Percentiles rank a stretch among this genome's conserved stretches.
phyloP scores from a whole-genome alignment of 371 early-diverging fungal species.

The Circinella umbellata region DNA sequence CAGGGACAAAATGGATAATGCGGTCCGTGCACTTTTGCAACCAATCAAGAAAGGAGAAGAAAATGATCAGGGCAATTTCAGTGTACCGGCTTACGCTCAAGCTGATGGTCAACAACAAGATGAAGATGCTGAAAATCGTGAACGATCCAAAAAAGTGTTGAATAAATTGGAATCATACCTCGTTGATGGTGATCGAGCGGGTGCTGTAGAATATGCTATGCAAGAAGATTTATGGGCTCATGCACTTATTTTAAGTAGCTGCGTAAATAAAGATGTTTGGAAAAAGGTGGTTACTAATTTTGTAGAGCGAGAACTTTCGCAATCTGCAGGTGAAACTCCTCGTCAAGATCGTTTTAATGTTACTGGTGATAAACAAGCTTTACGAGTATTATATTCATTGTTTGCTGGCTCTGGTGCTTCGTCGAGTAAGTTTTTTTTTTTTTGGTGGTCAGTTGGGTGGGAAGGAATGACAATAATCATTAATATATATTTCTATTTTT shows the following conservation, averaged over 20 bases:
- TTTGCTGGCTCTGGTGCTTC: slow-evolving; percentile 72
- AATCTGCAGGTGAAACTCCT: slow-evolving; percentile 29
- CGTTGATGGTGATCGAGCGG: slow-evolving; percentile 75
- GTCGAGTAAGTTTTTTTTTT: slow-evolving; percentile 42
- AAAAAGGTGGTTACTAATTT: slow-evolving; percentile 78
- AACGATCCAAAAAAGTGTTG: slow-evolving; percentile 40
- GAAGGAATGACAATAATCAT: too few species aligned
- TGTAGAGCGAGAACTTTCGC: slow-evolving; percentile 62
- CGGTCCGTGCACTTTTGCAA: slow-evolving; percentile 52
- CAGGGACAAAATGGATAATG: slow-evolving; percentile 62
- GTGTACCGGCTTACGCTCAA: slow-evolving; percentile 45
- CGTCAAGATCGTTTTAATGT: slow-evolving; percentile 33
- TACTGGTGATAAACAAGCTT: slow-evolving; percentile 60
- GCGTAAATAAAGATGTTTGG: slow-evolving; percentile 84
- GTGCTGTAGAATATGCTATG: slow-evolving; percentile 77
- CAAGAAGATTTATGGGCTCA: slow-evolving; percentile 84
- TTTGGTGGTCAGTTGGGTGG: too few species aligned
- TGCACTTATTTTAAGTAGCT: slow-evolving; percentile 88
- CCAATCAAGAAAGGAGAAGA: slow-evolving; percentile 30
- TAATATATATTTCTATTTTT: neutral
- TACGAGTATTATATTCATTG: slow-evolving; percentile 75
- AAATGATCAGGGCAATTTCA: slow-evolving; percentile 35
- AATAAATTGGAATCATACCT: slow-evolving; percentile 68
- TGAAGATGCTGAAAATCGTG: slow-evolving; percentile 22
- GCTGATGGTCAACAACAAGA: slow-evolving; percentile 2